These are phyloP conservation scores for Elsinoe arachidis DNA, from an alignment of 2,329 filamentous ascomycete species.

Conservation along the genomic window DNA sequence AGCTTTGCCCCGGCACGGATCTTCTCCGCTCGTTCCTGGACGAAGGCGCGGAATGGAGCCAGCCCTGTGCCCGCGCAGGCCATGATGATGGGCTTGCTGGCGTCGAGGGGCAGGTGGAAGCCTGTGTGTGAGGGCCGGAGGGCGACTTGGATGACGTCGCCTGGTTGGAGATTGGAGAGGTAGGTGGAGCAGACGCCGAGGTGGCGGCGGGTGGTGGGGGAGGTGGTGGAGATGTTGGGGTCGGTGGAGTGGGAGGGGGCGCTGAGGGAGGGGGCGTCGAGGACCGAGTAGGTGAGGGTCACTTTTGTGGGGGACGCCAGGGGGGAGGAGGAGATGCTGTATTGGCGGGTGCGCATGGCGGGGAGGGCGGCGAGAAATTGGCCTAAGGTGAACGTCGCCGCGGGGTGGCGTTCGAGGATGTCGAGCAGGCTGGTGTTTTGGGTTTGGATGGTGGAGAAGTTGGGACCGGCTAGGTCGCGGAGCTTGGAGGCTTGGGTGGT, in stretches of 20 bases:
- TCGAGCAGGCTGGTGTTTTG: constrained; percentile 53
- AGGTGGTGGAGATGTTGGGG: background rate
- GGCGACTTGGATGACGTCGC: constrained; percentile 36
- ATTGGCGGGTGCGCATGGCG: constrained; percentile 52
- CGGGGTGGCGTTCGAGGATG: constrained; percentile 56
- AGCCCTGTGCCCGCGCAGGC: constrained; percentile 96
- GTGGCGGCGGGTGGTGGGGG: constrained; percentile 21
- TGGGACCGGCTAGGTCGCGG: constrained; percentile 36
- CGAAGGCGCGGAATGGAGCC: constrained; percentile 97
- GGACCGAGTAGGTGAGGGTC: constrained; percentile 57
- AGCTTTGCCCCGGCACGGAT: constrained; percentile 38
- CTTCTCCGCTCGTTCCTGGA: constrained; percentile 68
- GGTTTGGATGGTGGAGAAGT: constrained; percentile 30
- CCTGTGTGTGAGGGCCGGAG: constrained; percentile 33
- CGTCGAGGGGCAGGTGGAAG: constrained; percentile 38
- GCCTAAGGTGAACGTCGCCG: constrained; percentile 53
- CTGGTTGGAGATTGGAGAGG: constrained; percentile 31
- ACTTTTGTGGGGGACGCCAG: constrained; percentile 22
- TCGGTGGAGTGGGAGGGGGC: constrained; percentile 9
- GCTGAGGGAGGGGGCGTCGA: constrained; percentile 20
- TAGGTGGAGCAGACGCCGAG: constrained; percentile 38
- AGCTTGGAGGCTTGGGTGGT: constrained; percentile 43
- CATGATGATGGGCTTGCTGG: constrained; percentile 60
- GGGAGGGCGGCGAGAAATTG: constrained; percentile 64
- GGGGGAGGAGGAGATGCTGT: constrained; percentile 28